These are phyloP conservation scores for Suhomyces choctaworum DNA, from an alignment of 1,139 yeast species.

Conservation along the genomic window DNA sequence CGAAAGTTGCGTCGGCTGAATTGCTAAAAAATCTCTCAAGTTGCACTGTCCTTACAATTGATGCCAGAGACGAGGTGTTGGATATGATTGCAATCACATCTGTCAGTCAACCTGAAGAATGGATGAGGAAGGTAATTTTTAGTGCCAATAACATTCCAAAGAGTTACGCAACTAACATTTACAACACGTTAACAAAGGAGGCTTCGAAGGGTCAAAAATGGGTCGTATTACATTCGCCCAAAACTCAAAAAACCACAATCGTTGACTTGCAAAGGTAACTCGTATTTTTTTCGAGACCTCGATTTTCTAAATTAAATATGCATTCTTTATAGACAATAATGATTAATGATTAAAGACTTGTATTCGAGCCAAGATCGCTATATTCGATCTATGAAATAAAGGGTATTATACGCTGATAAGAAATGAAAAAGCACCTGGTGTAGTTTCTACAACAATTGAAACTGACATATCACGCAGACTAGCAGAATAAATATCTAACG, in stretches of 20 bases:
- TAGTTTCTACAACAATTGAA: background rate
- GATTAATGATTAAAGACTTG: background rate
- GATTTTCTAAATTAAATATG: background rate
- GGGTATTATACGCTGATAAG: slow-evolving; percentile 9
- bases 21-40: slow-evolving; percentile 55
- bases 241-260: slow-evolving; percentile 68
- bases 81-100: slow-evolving; percentile 81
- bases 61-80: slow-evolving; percentile 77
- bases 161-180: slow-evolving; percentile 73
- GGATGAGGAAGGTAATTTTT: slow-evolving; percentile 83
- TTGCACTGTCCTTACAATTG: slow-evolving; percentile 75
- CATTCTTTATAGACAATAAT: background rate
- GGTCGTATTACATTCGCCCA: slow-evolving; percentile 73
- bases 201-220: slow-evolving; percentile 67
- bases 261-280: slow-evolving; percentile 59
- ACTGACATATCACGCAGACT: background rate
- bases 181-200: slow-evolving; percentile 71
- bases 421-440: no score
- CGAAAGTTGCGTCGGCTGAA: slow-evolving; percentile 59
- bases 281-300: no score
- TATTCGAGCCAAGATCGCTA: slow-evolving; percentile 2
- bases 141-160: slow-evolving; percentile 58
- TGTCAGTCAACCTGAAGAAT: slow-evolving; percentile 77
- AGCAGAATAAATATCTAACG: background rate
- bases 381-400: slow-evolving; percentile 7